Conservation (phyloP, 2,329 filamentous ascomycete genomes). For the Calonectria crousiana region DNA sequence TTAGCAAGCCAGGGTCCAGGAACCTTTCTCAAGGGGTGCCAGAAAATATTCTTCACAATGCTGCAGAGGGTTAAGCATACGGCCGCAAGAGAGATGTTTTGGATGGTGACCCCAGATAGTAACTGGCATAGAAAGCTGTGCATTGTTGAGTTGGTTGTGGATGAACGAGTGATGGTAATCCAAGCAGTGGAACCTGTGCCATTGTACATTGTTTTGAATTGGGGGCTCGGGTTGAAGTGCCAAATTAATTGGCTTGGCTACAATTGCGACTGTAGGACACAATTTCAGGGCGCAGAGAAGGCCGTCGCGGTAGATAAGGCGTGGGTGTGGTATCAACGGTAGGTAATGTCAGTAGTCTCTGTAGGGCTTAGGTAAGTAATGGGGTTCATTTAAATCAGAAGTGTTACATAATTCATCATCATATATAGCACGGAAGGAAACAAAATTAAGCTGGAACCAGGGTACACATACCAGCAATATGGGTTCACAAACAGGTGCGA, state of each 20-base stretch:
- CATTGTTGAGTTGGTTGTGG: background rate
- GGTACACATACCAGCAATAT: background rate
- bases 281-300: background rate
- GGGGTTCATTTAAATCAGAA: no score
- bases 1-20: constrained; percentile 17
- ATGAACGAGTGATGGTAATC: background rate
- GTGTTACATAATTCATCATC: background rate
- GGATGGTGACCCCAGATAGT: background rate
- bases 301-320: no score
- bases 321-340: background rate
- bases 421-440: background rate
- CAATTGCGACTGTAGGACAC: background rate
- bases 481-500: no score
- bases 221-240: no score
- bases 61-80: background rate
- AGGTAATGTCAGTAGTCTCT: background rate
- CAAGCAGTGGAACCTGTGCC: background rate
- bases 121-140: background rate
- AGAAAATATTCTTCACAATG: background rate
- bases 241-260: no score
- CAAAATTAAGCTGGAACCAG: background rate
- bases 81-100: background rate
- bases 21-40: constrained; percentile 12
- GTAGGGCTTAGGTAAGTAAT: no score
- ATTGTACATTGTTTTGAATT: background rate